phyloP scores from a whole-genome alignment of 2,329 filamentous ascomycete genomes.

The Trichoderma endophyticum region DNA sequence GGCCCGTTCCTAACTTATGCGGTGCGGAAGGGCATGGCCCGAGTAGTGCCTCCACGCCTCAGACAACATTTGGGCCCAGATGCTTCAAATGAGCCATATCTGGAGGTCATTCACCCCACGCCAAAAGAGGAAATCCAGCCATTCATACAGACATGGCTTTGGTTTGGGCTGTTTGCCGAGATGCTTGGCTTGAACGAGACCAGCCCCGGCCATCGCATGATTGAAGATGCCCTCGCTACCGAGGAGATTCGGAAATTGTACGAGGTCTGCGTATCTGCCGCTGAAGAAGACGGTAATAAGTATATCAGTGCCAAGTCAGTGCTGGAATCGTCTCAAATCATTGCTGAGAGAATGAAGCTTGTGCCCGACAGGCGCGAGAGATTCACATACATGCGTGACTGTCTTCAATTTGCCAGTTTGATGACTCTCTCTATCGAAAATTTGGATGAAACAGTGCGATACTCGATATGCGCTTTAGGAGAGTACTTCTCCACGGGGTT shows the following conservation, averaged over 20 bases:
- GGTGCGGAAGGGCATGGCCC: slow-evolving; percentile 19
- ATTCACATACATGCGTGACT: slow-evolving; percentile 22
- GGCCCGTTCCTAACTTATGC: slow-evolving; percentile 28
- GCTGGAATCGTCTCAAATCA: slow-evolving; percentile 1
- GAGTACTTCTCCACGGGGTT: slow-evolving; percentile 26
- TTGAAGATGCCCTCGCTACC: slow-evolving; percentile 14
- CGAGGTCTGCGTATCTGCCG: slow-evolving; percentile 1
- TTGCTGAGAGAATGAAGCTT: slow-evolving; percentile 18
- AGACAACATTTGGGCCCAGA: neutral
- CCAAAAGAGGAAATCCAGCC: slow-evolving; percentile 24
- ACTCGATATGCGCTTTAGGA: slow-evolving; percentile 29
- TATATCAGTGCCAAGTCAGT: slow-evolving; percentile 12
- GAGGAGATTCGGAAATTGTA: slow-evolving; percentile 22
- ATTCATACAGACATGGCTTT: slow-evolving; percentile 35
- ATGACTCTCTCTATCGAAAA: slow-evolving; percentile 21
- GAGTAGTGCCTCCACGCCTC: slow-evolving; percentile 17
- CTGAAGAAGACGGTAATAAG: neutral
- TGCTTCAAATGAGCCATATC: slow-evolving; percentile 14
- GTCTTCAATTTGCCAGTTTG: slow-evolving; percentile 21
- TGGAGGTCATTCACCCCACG: slow-evolving; percentile 22
- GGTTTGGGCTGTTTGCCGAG: slow-evolving; percentile 32
- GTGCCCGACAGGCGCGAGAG: slow-evolving; percentile 18
- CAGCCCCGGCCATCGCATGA: slow-evolving; percentile 16
- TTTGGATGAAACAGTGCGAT: slow-evolving; percentile 27
- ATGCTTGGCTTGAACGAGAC: slow-evolving; percentile 28